Evolutionary conservation across 164 flowering plant species (phyloP).

Genomic region (Protea cynaroides): DNA sequence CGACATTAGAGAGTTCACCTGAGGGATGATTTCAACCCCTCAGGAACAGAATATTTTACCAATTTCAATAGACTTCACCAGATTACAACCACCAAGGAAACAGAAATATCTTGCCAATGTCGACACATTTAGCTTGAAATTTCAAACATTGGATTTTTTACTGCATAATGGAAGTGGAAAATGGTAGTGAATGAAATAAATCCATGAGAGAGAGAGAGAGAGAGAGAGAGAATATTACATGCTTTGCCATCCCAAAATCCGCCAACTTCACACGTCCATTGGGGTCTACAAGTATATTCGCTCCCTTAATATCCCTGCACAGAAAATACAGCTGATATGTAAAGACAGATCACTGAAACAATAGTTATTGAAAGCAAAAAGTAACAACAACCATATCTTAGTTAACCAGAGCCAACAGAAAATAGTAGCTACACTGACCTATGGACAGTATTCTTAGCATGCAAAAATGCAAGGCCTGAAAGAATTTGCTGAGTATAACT

Average conservation of each 20-base stretch:
- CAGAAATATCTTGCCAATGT: too few species aligned
- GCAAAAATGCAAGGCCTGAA: slow-evolving; percentile 26
- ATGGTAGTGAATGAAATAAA: neutral
- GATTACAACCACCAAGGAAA: too few species aligned
- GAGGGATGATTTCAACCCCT: too few species aligned
- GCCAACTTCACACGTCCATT: slow-evolving; percentile 83
- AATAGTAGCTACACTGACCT: slow-evolving; percentile 37
- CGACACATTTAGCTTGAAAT: too few species aligned
- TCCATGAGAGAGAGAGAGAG: too few species aligned
- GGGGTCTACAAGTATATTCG: slow-evolving; percentile 92
- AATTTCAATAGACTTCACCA: too few species aligned
- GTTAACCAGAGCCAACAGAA: neutral
- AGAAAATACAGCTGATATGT: neutral
- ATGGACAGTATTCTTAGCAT: slow-evolving; percentile 74
- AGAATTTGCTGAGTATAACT: slow-evolving; percentile 87
- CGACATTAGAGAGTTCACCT: too few species aligned
- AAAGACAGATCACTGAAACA: too few species aligned
- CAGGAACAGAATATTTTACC: too few species aligned
- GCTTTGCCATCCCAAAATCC: slow-evolving; percentile 25
- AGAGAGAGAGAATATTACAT: slow-evolving; percentile 47
- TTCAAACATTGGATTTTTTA: neutral
- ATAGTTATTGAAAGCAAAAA: neutral
- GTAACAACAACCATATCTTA: neutral
- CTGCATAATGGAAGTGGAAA: neutral
- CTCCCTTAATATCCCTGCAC: slow-evolving; percentile 91